A percentile compares a stretch with the other conserved stretches of the same genome.
phyloP scores from a whole-genome alignment of 1,284 basidiomycete species.

The Pascua sp. region DNA sequence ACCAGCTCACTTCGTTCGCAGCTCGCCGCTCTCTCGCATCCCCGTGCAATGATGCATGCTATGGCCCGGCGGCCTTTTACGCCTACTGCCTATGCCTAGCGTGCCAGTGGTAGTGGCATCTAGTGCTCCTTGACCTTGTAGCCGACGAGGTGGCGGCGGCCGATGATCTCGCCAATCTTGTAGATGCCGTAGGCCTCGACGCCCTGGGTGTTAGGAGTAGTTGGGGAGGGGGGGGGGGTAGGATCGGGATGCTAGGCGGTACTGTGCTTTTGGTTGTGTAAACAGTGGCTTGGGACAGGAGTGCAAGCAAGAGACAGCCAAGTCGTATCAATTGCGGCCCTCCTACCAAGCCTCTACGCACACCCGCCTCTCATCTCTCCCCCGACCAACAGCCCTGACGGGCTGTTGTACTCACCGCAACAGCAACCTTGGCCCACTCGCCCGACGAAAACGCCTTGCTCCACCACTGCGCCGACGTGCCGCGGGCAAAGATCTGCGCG shows the following conservation, averaged over 20 bases:
- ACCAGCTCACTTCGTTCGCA: background rate
- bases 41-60: slow-evolving; percentile 14
- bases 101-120: background rate
- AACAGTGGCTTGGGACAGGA: background rate
- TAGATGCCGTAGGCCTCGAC: slow-evolving; percentile 58
- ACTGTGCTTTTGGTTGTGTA: background rate
- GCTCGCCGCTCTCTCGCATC: too few relatives aligned
- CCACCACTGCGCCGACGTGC: slow-evolving; percentile 67
- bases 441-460: slow-evolving; percentile 66
- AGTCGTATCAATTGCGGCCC: background rate
- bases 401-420: slow-evolving; percentile 68
- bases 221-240: background rate
- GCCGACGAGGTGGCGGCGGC: slow-evolving; percentile 75
- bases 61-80: slow-evolving; percentile 14
- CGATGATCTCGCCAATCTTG: slow-evolving; percentile 86
- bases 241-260: too few relatives aligned
- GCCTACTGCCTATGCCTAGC: background rate
- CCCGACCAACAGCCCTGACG: background rate
- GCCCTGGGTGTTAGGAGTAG: slow-evolving; percentile 39
- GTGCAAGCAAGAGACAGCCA: background rate
- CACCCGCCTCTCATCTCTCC: background rate
- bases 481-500: slow-evolving; percentile 66
- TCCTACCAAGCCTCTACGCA: background rate
- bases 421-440: slow-evolving; percentile 69
- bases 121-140: slow-evolving; percentile 56